Conservation (phyloP, 768 basidiomycete genomes). For the Suillus bovinus region DNA sequence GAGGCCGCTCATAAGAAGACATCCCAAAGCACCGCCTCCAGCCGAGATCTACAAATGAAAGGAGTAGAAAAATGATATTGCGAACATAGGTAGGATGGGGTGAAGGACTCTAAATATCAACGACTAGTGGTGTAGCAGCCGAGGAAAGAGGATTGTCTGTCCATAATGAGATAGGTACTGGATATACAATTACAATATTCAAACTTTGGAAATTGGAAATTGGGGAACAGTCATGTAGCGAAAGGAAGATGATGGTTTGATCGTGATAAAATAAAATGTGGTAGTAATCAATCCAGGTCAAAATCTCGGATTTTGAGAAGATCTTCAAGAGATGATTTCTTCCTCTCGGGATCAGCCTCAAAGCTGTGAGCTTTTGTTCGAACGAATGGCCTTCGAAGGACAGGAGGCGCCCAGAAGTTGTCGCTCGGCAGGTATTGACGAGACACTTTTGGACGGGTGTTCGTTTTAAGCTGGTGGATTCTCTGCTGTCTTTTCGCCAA, state of each 20-base stretch:
- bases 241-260: neutral
- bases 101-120: neutral
- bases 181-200: neutral
- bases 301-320: no score
- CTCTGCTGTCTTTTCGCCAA: conserved; percentile 24
- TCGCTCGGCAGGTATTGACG: conserved; percentile 12
- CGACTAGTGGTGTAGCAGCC: neutral
- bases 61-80: neutral
- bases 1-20: no score
- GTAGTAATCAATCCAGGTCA: neutral
- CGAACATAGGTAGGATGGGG: neutral
- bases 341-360: conserved; percentile 8
- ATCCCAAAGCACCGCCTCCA: neutral
- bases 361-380: conserved; percentile 8
- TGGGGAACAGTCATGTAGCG: neutral
- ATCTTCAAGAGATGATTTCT: conserved; percentile 4
- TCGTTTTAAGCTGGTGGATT: neutral
- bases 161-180: neutral
- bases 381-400: conserved; percentile 11
- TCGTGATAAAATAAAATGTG: neutral
- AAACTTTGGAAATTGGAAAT: no score
- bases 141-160: neutral
- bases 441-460: neutral
- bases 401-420: conserved; percentile 2
- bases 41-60: neutral